Base-by-base conservation (phyloP, 768 basidiomycete species). In the Rubroboletus satanas region DNA sequence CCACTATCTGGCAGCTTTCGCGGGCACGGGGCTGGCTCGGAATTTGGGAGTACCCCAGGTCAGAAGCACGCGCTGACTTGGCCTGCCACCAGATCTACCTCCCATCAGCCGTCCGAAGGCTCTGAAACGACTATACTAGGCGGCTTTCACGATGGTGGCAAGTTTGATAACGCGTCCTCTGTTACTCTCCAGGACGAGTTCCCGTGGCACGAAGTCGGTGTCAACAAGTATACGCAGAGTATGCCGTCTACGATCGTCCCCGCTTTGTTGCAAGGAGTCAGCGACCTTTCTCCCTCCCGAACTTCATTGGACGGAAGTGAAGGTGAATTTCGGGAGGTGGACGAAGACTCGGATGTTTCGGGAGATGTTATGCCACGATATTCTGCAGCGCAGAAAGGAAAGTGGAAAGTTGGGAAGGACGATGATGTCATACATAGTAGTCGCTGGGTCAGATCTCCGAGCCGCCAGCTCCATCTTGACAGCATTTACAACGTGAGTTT, bases 211-310 rank as follows among this genome's bases (percentile, higher is more conserved):
- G 36, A 45, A 31, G 28, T 46, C 5, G 49, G 12, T 1, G 29
- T 36, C 17, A n/a, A 51, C 43, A 42, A 45, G 42, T 18, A 6
- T 6, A 21, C 31, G 11, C 54, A 39, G 14, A 54, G 1, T 7
- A 49, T 71, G 12, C 67, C 67, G 5, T 21, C 54, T 7, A 48
- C 35, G 3, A 55, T 67, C 31, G 28, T 47, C 21, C 63, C 67
- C 6, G 49, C 15, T 1, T 50, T 67, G 9, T 51, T 71, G 41
- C 59, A 63, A 37, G 43, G 32, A 0, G n/a, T 39, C 14, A 9
- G 12, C 28, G 18, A 47, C 14, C 17, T 58, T 4, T 49, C 56
- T 45, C 31, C 60, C 5, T 35, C 51, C 49, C 44, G 14, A 11
- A 23, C 41, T 14, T 38, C 37, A 4, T 36, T 32, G 12, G 26